Percentiles rank a stretch among this genome's conserved stretches.
Conservation (phyloP, 306 rosid genomes). For the apple (Malus domestica) region DNA sequence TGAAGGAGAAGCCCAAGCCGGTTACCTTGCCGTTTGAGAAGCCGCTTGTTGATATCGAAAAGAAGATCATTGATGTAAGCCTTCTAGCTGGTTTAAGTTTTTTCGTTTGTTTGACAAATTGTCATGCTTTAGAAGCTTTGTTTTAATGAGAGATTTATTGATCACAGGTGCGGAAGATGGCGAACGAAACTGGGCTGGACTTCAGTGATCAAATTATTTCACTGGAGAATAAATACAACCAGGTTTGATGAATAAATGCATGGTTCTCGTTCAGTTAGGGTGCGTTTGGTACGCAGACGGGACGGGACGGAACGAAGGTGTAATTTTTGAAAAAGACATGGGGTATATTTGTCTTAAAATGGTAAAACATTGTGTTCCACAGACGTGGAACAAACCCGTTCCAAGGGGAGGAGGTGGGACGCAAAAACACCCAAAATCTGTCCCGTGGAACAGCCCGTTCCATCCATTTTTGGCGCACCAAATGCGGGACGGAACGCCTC, state of each 20-base stretch:
- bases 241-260: slow-evolving; percentile 38
- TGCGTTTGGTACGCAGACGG: no score
- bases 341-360: no score
- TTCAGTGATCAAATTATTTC: slow-evolving; percentile 72
- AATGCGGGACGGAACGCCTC: no score
- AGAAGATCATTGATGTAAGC: slow-evolving; percentile 77
- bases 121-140: background rate
- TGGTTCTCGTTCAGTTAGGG: background rate
- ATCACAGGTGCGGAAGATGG: slow-evolving; percentile 77
- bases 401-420: no score
- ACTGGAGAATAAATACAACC: slow-evolving; percentile 66
- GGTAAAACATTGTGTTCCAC: no score
- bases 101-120: slow-evolving; percentile 5
- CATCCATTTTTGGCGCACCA: no score
- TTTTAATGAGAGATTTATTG: slow-evolving; percentile 3
- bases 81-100: slow-evolving; percentile 13
- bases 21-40: slow-evolving; percentile 74
- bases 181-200: slow-evolving; percentile 80
- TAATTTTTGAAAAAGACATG: no score
- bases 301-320: no score
- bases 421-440: no score
- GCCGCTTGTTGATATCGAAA: slow-evolving; percentile 70
- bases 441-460: no score
- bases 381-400: no score
- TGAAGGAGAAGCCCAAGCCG: slow-evolving; percentile 64